A percentile compares a stretch with the other conserved stretches of the same genome.
These are phyloP conservation scores for Cymbidium sinense DNA, from an alignment of 106 monocot genomes.

Conservation along the genomic window DNA sequence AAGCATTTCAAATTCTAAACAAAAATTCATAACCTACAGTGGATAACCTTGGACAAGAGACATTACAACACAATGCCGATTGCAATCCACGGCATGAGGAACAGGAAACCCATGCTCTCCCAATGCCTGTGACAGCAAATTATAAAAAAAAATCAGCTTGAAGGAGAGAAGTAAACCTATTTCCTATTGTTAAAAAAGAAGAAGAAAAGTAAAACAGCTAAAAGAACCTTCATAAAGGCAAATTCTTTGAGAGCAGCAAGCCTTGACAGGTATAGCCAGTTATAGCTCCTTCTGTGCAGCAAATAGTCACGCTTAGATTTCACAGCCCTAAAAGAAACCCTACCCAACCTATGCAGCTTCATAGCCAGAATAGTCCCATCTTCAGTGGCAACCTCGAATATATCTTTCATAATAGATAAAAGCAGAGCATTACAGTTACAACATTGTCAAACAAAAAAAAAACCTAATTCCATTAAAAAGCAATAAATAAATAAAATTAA, in stretches of 20 bases:
- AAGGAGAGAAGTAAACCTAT: background rate
- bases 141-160: background rate
- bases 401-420: conserved; percentile 40
- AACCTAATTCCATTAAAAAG: background rate
- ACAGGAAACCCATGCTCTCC: conserved; percentile 96
- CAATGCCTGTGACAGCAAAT: conserved; percentile 46
- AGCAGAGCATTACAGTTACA: background rate
- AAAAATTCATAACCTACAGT: conserved; percentile 46
- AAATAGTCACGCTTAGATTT: conserved; percentile 97
- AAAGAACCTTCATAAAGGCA: conserved; percentile 93
- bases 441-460: background rate
- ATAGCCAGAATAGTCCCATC: conserved; percentile 88
- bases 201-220: background rate
- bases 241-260: conserved; percentile 95
- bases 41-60: conserved; percentile 93
- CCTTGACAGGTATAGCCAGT: conserved; percentile 94
- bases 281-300: conserved; percentile 64
- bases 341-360: conserved; percentile 96
- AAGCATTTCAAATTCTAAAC: conserved; percentile 5
- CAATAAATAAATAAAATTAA: background rate
- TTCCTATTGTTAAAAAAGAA: background rate
- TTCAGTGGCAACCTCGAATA: conserved; percentile 95
- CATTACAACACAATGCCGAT: conserved; percentile 95
- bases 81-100: conserved; percentile 88
- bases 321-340: conserved; percentile 89